These are phyloP conservation scores for Podila verticillata DNA, from an alignment of 192 early-diverging fungal genomes.

Conservation along the genomic window DNA sequence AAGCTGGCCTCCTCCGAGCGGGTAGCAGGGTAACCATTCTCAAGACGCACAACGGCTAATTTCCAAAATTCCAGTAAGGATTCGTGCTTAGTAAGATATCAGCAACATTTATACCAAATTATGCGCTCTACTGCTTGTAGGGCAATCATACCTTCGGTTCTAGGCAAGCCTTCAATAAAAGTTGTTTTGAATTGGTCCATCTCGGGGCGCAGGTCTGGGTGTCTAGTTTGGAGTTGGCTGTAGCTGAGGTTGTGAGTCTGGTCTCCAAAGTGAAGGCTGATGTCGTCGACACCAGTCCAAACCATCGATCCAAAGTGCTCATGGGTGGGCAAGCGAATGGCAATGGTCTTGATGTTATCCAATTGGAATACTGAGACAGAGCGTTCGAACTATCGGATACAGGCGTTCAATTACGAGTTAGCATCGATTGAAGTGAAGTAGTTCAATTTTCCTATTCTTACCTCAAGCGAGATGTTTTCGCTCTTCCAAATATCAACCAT, in stretches of 20 bases:
- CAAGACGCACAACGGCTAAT: slow-evolving; percentile 36
- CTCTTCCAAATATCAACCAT: slow-evolving; percentile 46
- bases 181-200: slow-evolving; percentile 44
- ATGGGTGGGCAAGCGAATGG: slow-evolving; percentile 24
- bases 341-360: slow-evolving; percentile 31
- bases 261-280: slow-evolving; percentile 25
- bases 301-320: slow-evolving; percentile 48
- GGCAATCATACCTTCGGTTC: slow-evolving; percentile 27
- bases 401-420: too few relatives aligned
- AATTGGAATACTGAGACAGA: slow-evolving; percentile 27
- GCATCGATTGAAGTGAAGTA: neutral
- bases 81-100: neutral
- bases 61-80: neutral
- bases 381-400: slow-evolving; percentile 4
- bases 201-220: slow-evolving; percentile 17
- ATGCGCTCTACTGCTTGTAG: neutral
- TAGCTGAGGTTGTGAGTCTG: slow-evolving; percentile 27
- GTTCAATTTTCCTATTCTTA: neutral
- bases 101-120: neutral
- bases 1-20: slow-evolving; percentile 32
- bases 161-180: slow-evolving; percentile 25
- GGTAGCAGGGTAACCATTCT: slow-evolving; percentile 36
- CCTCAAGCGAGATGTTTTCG: slow-evolving; percentile 24
- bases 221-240: slow-evolving; percentile 21
- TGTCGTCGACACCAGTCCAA: slow-evolving; percentile 39